Percentiles rank a stretch among this genome's conserved stretches.
Evolutionary conservation across 1,284 basidiomycete genomes (phyloP).

Genomic region (Pulveroboletus sp.): DNA sequence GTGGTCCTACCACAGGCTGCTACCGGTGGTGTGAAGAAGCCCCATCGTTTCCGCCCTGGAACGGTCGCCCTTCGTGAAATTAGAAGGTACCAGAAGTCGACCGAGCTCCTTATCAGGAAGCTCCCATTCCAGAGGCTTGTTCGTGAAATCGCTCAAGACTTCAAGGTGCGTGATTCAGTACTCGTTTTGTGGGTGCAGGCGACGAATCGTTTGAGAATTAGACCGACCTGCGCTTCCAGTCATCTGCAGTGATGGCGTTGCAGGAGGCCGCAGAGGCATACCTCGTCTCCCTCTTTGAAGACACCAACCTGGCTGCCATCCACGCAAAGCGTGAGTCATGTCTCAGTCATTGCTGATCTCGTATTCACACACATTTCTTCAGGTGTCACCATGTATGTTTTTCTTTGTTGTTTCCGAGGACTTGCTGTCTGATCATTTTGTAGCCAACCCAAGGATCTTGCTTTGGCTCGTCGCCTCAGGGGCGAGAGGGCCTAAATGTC

Average conservation of each 20-base stretch:
- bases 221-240: constrained; percentile 97
- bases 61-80: constrained; percentile 99
- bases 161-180: constrained; percentile 66
- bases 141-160: constrained; percentile 95
- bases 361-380: constrained; percentile 5
- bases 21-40: constrained; percentile 97
- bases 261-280: constrained; percentile 97
- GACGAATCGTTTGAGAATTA: constrained; percentile 32
- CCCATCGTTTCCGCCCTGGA: constrained; percentile 96
- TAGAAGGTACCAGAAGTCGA: constrained; percentile 95
- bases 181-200: constrained; percentile 6
- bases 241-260: constrained; percentile 92
- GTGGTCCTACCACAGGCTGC: constrained; percentile 51
- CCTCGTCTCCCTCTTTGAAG: constrained; percentile 93
- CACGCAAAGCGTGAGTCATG: constrained; percentile 77
- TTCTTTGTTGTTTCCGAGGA: not conserved
- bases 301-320: constrained; percentile 91
- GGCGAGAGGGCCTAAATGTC: constrained; percentile 78
- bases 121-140: constrained; percentile 95
- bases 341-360: not conserved
- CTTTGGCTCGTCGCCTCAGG: constrained; percentile 85
- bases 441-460: constrained; percentile 85
- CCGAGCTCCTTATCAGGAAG: constrained; percentile 94
- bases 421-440: constrained; percentile 16
- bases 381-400: constrained; percentile 72